Evolutionary conservation across 2,329 filamentous ascomycete species (phyloP).

Genomic region (Ophiostoma sp.): DNA sequence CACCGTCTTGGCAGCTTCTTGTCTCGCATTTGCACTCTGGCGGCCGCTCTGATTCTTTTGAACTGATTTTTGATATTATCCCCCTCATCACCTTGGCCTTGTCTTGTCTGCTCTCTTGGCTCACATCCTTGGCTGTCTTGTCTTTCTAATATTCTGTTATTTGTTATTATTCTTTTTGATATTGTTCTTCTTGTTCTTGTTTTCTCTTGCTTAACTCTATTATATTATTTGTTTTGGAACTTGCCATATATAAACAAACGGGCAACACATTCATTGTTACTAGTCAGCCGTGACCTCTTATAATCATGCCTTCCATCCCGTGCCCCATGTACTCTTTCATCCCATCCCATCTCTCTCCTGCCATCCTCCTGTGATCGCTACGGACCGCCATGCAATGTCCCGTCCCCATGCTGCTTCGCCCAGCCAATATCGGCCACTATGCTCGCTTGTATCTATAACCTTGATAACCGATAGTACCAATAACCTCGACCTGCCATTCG

Average conservation of each 20-base stretch:
- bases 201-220: not conserved
- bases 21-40: not conserved
- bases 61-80: not conserved
- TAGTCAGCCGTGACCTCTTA: not conserved
- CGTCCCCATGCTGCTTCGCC: not conserved
- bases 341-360: not conserved
- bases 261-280: not conserved
- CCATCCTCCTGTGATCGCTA: not conserved
- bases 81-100: not conserved
- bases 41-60: not conserved
- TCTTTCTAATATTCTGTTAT: not conserved
- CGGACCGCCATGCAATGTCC: not conserved
- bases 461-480: too few species aligned
- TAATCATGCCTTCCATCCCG: not conserved
- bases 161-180: not conserved
- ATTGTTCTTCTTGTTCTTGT: not conserved
- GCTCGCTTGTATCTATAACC: too few species aligned
- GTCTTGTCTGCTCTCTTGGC: not conserved
- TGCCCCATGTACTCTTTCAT: not conserved
- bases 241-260: not conserved
- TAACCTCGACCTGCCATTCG: not conserved
- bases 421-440: too few species aligned
- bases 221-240: not conserved
- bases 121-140: not conserved
- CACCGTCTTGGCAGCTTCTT: not conserved